Evolutionary conservation across 2,329 filamentous ascomycete genomes (phyloP).

Genomic region (Fusarium newnesense): DNA sequence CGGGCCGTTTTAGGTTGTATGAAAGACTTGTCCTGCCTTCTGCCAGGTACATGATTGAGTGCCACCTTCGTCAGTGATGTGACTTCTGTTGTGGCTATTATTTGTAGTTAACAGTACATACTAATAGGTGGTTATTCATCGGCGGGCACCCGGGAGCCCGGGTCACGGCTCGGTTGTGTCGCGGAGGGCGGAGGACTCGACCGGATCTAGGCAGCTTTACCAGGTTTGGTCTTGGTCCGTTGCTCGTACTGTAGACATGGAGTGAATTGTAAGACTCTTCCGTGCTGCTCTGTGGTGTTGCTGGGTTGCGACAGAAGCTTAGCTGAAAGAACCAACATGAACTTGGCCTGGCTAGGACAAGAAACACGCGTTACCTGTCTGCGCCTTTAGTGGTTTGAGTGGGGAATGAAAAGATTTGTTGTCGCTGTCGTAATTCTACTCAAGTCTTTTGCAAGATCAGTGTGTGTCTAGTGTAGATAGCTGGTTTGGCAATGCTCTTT

Average conservation of each 20-base stretch:
- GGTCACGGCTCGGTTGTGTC: conserved; percentile 37
- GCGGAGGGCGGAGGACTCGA: conserved; percentile 34
- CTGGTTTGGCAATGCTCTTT: background rate
- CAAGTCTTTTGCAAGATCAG: background rate
- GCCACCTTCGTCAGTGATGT: background rate
- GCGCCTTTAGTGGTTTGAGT: conserved; percentile 10
- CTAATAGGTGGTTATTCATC: conserved; percentile 11
- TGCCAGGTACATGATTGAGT: conserved; percentile 14
- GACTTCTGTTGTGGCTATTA: conserved; percentile 4
- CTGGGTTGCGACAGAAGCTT: conserved; percentile 12
- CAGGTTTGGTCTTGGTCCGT: conserved; percentile 21
- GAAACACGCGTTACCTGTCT: conserved; percentile 5
- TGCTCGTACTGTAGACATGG: conserved; percentile 10
- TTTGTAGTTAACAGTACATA: background rate
- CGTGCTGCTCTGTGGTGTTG: conserved; percentile 2
- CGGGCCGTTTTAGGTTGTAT: conserved; percentile 26
- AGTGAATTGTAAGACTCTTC: conserved; percentile 13
- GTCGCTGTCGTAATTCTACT: conserved; percentile 14
- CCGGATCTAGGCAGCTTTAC: conserved; percentile 31
- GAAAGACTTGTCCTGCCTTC: background rate
- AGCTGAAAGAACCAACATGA: conserved; percentile 11
- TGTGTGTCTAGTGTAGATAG: background rate
- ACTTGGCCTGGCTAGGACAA: conserved; percentile 4
- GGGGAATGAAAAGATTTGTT: conserved; percentile 7
- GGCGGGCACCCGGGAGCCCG: conserved; percentile 39